Conservation (phyloP, 352 stramenopile species). For the Phytophthora boehmeriae region DNA sequence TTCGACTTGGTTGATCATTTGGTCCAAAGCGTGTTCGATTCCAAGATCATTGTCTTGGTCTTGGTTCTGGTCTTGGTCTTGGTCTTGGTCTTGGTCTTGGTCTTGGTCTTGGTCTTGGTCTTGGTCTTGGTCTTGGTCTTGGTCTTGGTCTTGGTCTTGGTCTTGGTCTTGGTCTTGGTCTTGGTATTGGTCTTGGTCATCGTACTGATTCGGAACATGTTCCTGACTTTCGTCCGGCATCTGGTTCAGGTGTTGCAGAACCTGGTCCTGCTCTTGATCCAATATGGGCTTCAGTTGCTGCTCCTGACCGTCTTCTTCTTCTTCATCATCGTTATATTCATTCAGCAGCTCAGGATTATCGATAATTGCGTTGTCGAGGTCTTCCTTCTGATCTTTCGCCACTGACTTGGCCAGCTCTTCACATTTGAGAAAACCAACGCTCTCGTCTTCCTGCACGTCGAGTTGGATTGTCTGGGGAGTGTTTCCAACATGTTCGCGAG, state of each 20-base stretch:
- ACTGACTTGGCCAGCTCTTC: not conserved
- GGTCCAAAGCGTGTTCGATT: too few relatives aligned
- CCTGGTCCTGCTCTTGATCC: not conserved
- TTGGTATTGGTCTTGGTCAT: slow-evolving; percentile 5
- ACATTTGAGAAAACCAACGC: too few relatives aligned
- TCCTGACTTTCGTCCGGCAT: slow-evolving; percentile 4
- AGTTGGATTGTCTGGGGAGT: too few relatives aligned
- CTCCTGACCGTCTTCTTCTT: not conserved
- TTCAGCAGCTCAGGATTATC: not conserved
- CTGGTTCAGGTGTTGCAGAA: too few relatives aligned
- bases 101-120: slow-evolving; percentile 1
- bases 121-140: not conserved
- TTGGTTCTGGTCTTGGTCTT: slow-evolving; percentile 2
- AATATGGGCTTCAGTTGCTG: not conserved
- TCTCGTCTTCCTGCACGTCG: too few relatives aligned
- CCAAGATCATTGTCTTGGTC: slow-evolving; percentile 4
- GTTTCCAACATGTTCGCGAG: not conserved
- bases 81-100: not conserved
- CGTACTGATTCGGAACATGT: not conserved
- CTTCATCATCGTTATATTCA: not conserved
- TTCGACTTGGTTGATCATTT: not conserved
- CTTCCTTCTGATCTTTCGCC: not conserved
- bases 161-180: not conserved
- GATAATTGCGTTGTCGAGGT: not conserved
- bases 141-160: slow-evolving; percentile 2